Evolutionary conservation across 192 early-diverging fungal genomes (phyloP), one percentile per base, ranked within the genome.

Genomic region (Backusella luteola): DNA sequence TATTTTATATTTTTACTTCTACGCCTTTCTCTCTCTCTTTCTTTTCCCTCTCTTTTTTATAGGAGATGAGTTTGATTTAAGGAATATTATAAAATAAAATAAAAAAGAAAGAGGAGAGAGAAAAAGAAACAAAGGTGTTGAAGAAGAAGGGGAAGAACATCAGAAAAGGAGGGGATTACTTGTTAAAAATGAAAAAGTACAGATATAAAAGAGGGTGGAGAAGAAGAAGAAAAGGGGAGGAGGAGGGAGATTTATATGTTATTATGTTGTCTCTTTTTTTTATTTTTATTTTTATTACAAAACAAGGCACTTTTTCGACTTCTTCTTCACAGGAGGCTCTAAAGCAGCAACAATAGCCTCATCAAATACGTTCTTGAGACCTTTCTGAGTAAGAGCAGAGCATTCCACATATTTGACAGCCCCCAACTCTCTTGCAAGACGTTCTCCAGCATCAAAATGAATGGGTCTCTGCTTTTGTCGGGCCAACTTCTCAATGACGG

Each of bases 271-370:
- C 29, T 29, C 34, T 29, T 67, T 67, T 67, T 23, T 34, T 67
- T 67, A 67, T 67, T 44, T 8, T 21, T 19, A n/a, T 23, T 38
- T 72, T 56, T 39, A 69, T 87, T 90, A 96, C 77, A 98, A 85
- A 42, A 96, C 59, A 73, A 89, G 77, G 84, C 95, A 96, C 89
- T 93, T 94, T 81, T 88, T 88, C 76, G 90, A 90, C 83, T 91
- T 94, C 87, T 91, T 91, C 69, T 84, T 84, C 11, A 89, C 88
- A 29, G 96, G 96, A 21, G 96, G 96, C 79, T 96, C 95, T 66
- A 99, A 82, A 23, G 96, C 97, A 26, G 96, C 97, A 19, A 97
- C 95, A 79, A 99, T 98, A 17, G 96, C 96, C 85, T 99, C 96
- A 81, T 99, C 82, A 76, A 84, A 99, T 52, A 96, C 96, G 79